Percentiles rank a stretch among this genome's conserved stretches.
These are phyloP conservation scores for Hanseniaspora uvarum DNA, from an alignment of 1,139 yeast species.

Conservation along the genomic window DNA sequence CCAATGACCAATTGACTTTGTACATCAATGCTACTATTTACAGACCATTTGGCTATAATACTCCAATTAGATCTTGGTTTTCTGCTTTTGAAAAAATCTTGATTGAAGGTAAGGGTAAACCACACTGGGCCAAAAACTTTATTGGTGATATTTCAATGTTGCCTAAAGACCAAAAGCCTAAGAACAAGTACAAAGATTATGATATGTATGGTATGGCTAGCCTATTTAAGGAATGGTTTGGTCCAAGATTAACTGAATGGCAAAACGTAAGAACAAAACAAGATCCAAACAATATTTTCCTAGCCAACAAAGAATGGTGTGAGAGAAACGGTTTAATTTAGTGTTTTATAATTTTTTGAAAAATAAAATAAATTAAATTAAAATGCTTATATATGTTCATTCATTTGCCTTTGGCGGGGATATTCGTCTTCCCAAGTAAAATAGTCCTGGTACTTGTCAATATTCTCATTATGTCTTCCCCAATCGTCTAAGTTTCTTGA, in stretches of 20 bases:
- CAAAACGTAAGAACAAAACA: slow-evolving; percentile 51
- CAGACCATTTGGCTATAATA: slow-evolving; percentile 72
- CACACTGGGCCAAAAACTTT: slow-evolving; percentile 99
- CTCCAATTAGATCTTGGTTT: slow-evolving; percentile 74
- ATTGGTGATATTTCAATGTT: slow-evolving; percentile 48
- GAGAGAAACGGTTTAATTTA: slow-evolving; percentile 62
- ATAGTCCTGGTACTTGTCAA: not conserved
- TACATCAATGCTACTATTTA: slow-evolving; percentile 92
- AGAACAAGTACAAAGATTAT: slow-evolving; percentile 42
- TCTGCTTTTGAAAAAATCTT: slow-evolving; percentile 69
- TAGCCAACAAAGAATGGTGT: slow-evolving; percentile 72
- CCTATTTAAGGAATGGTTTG: slow-evolving; percentile 69
- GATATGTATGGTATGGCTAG: slow-evolving; percentile 73
- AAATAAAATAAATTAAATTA: not conserved
- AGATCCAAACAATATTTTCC: slow-evolving; percentile 76
- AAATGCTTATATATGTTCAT: not conserved
- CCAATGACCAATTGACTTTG: slow-evolving; percentile 71
- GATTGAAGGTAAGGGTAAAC: slow-evolving; percentile 75
- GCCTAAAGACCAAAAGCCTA: slow-evolving; percentile 28
- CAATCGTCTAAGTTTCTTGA: slow-evolving; percentile 13
- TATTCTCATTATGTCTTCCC: slow-evolving; percentile 15
- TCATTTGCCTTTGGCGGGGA: not conserved
- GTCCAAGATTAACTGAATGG: slow-evolving; percentile 52
- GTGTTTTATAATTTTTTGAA: not conserved
- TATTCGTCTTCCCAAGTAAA: slow-evolving; percentile 16